Evolutionary conservation across 768 basidiomycete species (phyloP).

Genomic region (Xerocomus brunneocitrinus): DNA sequence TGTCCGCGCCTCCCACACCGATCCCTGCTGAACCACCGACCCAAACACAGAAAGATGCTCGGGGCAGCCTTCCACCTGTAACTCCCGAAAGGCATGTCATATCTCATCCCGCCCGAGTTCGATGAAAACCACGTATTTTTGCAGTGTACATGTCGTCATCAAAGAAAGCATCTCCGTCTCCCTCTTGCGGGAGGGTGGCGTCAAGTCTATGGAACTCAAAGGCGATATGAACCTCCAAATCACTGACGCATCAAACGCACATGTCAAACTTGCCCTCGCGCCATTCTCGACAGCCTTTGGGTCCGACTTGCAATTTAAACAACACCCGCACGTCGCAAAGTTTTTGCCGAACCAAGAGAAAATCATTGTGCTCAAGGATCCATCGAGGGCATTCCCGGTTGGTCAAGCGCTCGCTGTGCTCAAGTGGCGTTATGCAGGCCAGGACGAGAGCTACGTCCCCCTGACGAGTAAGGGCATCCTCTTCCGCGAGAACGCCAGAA

Average conservation of each 20-base stretch:
- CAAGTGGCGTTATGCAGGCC: constrained; percentile 88
- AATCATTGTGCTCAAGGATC: constrained; percentile 78
- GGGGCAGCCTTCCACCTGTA: constrained; percentile 71
- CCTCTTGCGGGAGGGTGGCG: constrained; percentile 85
- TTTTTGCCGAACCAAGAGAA: constrained; percentile 65
- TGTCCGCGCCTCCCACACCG: constrained; percentile 50
- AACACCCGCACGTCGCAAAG: constrained; percentile 92
- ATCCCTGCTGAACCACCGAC: constrained; percentile 43
- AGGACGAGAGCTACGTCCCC: constrained; percentile 89
- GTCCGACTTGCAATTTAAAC: constrained; percentile 86
- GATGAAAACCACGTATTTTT: not conserved
- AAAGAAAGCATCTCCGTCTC: constrained; percentile 80
- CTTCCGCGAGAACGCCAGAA: not conserved
- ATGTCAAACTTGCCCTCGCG: constrained; percentile 64
- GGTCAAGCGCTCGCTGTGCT: constrained; percentile 82
- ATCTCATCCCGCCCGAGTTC: not conserved
- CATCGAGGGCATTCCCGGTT: constrained; percentile 79
- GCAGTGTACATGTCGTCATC: constrained; percentile 80
- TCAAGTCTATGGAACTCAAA: constrained; percentile 86
- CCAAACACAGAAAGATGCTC: constrained; percentile 41
- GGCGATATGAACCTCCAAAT: constrained; percentile 94
- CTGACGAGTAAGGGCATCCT: constrained; percentile 67
- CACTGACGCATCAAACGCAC: constrained; percentile 66
- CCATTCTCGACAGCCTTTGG: constrained; percentile 54
- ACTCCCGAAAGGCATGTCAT: constrained; percentile 62